These are phyloP conservation scores for Emericellopsis atlantica DNA, from an alignment of 2,329 filamentous ascomycete species.

Conservation along the genomic window DNA sequence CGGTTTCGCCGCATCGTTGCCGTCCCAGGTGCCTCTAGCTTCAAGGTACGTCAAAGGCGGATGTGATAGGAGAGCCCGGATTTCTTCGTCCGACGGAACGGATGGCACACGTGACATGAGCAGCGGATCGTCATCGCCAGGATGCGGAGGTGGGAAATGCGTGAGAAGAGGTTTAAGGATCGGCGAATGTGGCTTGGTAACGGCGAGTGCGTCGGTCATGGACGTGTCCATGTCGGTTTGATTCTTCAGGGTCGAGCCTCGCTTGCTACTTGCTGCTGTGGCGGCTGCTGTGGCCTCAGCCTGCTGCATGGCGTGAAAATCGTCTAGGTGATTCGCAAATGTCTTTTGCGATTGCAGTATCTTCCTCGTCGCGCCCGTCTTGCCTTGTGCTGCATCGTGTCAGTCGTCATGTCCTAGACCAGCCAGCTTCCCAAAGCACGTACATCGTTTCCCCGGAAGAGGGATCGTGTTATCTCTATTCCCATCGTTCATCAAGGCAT, in stretches of 20 bases:
- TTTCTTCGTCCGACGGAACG: slow-evolving; percentile 45
- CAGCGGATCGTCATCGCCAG: slow-evolving; percentile 42
- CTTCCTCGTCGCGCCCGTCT: slow-evolving; percentile 59
- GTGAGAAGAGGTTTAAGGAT: background rate
- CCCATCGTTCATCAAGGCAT: slow-evolving; percentile 72
- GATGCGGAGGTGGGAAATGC: slow-evolving; percentile 22
- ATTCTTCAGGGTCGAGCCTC: slow-evolving; percentile 9
- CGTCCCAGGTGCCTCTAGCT: slow-evolving; percentile 35
- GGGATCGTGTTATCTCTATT: slow-evolving; percentile 60
- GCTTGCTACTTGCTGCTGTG: slow-evolving; percentile 16
- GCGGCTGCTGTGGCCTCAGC: slow-evolving; percentile 22
- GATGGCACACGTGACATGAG: slow-evolving; percentile 45
- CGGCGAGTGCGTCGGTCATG: slow-evolving; percentile 11
- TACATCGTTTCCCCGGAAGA: slow-evolving; percentile 36
- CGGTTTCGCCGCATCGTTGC: slow-evolving; percentile 1
- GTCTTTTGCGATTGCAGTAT: slow-evolving; percentile 74
- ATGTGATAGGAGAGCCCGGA: slow-evolving; percentile 49
- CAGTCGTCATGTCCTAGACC: slow-evolving; percentile 3
- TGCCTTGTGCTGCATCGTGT: slow-evolving; percentile 25
- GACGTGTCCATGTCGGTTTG: slow-evolving; percentile 11
- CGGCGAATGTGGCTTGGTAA: background rate
- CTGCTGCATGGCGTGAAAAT: slow-evolving; percentile 54
- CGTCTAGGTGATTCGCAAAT: slow-evolving; percentile 71
- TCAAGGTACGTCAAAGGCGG: slow-evolving; percentile 59
- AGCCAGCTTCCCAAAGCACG: slow-evolving; percentile 4